Conservation (phyloP, 805 yeast genomes). For the Barnettozyma californica region DNA sequence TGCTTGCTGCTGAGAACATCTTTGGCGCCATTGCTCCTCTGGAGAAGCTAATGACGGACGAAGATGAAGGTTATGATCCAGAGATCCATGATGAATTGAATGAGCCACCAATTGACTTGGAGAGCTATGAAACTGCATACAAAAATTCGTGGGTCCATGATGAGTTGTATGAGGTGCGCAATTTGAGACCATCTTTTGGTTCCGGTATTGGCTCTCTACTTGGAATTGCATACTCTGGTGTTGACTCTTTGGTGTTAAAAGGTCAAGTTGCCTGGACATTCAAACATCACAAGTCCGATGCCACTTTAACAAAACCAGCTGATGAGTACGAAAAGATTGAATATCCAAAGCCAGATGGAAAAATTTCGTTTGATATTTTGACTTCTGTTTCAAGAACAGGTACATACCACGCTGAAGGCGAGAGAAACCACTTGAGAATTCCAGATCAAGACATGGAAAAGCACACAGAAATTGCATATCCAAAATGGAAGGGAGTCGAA, state of each 20-base stretch:
- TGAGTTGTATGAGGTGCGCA: slow-evolving; percentile 81
- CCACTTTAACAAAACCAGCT: slow-evolving; percentile 67
- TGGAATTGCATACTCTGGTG: slow-evolving; percentile 80
- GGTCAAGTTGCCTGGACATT: slow-evolving; percentile 92
- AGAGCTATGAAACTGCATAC: slow-evolving; percentile 57
- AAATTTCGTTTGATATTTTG: slow-evolving; percentile 81
- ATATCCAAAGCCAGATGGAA: slow-evolving; percentile 96
- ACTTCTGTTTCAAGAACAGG: slow-evolving; percentile 97
- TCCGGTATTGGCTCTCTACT: slow-evolving; percentile 70
- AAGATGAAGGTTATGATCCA: slow-evolving; percentile 36
- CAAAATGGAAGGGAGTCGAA: slow-evolving; percentile 82
- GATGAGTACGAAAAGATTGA: slow-evolving; percentile 61
- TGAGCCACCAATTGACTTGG: slow-evolving; percentile 45
- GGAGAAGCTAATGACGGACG: slow-evolving; percentile 35
- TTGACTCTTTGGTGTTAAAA: slow-evolving; percentile 69
- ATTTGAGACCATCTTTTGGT: slow-evolving; percentile 88
- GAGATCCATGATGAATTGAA: slow-evolving; percentile 34
- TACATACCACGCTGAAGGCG: slow-evolving; percentile 92
- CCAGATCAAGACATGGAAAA: slow-evolving; percentile 54
- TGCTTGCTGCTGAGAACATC: slow-evolving; percentile 87
- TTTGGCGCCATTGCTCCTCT: slow-evolving; percentile 47
- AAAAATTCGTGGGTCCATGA: slow-evolving; percentile 79
- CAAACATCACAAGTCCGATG: slow-evolving; percentile 61
- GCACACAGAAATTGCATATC: slow-evolving; percentile 68
- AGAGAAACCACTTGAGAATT: slow-evolving; percentile 78